These are phyloP conservation scores for Claviceps sp. DNA, from an alignment of 2,329 filamentous ascomycete genomes.

Conservation along the genomic window DNA sequence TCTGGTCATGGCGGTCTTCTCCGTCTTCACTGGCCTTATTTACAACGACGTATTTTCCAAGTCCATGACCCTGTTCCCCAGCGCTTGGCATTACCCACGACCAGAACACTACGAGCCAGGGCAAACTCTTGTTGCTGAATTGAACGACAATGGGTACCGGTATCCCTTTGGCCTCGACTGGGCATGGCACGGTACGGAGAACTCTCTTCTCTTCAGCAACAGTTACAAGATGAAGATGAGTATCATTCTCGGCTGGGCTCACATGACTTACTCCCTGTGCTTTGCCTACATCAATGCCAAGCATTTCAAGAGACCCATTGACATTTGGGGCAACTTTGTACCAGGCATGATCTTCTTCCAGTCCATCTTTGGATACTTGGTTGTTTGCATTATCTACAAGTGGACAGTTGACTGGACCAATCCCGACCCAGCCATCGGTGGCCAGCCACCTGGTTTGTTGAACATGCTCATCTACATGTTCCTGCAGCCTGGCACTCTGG, in stretches of 20 bases:
- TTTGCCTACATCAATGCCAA: conserved; percentile 86
- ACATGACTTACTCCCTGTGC: conserved; percentile 98
- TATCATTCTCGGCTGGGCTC: conserved; percentile 90
- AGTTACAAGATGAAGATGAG: conserved; percentile 99
- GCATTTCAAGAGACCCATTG: conserved; percentile 88
- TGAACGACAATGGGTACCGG: conserved; percentile 59
- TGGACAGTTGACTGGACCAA: conserved; percentile 79
- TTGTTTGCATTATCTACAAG: conserved; percentile 91
- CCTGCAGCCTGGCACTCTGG: conserved; percentile 63
- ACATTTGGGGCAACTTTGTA: conserved; percentile 95
- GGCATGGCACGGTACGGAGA: conserved; percentile 93
- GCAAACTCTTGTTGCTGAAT: conserved; percentile 48
- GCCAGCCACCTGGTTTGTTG: conserved; percentile 69
- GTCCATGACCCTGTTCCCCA: conserved; percentile 76
- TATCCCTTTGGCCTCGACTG: conserved; percentile 95
- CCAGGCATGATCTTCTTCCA: conserved; percentile 99
- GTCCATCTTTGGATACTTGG: conserved; percentile 92
- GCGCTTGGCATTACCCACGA: conserved; percentile 71
- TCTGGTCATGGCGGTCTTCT: conserved; percentile 94
- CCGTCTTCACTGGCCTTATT: conserved; percentile 89
- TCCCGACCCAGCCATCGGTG: conserved; percentile 25
- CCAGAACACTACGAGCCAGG: conserved; percentile 55
- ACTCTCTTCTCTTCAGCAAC: conserved; percentile 91
- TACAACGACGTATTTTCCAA: conserved; percentile 98
- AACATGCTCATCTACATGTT: conserved; percentile 99